Evolutionary conservation across 768 basidiomycete species (phyloP), one percentile per base, ranked within the genome.

Genomic region (Flagelloscypha sp.): DNA sequence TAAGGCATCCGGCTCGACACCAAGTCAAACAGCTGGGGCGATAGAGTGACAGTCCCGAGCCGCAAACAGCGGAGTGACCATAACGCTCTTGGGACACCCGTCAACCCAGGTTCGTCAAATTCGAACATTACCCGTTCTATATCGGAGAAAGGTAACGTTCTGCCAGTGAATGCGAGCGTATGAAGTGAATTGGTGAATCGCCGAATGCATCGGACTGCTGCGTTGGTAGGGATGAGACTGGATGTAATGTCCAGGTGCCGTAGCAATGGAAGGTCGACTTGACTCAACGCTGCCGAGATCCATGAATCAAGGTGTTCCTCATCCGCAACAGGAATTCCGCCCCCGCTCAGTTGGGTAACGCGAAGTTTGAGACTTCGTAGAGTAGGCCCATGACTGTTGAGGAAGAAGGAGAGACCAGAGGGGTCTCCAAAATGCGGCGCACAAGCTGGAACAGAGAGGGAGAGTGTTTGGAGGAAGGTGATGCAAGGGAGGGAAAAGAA

Each of bases 371-470:
- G 59, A 11, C 53, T 50, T 6, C 52, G 49, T 18, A 72, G 57
- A 2, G 53, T 59, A 6, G 40, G 35, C 12, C 53, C 46, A 36
- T 70, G 63, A 10, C 53, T 50, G 17, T 53, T 45, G 27, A 72
- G 48, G 42, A 70, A 63, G 6, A 49, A 33, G 5, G 58, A 46
- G 11, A 69, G 45, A 16, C 57, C 62, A 21, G 45, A 37, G 7
- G 66, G 62, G 33, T 63, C 43, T 3, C 67, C 69, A n/a, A 72
- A 58, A 33, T 70, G 64, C 0, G 57, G 58, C 10, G 48, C 35
- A 19, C 62, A 56, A 32, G 63, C 50, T 8, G 68, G 69, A 31
- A 72, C 59, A 21, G 60, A 54, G 25, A 72, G 44, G 27, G 53
- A 52, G 22, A 67, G 55, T 30, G 57, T 56, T 10, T 57, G 52